Evolutionary conservation across 2,329 filamentous ascomycete genomes (phyloP), one percentile per base, ranked within the genome.

Genomic region (Cytospora piceicola): DNA sequence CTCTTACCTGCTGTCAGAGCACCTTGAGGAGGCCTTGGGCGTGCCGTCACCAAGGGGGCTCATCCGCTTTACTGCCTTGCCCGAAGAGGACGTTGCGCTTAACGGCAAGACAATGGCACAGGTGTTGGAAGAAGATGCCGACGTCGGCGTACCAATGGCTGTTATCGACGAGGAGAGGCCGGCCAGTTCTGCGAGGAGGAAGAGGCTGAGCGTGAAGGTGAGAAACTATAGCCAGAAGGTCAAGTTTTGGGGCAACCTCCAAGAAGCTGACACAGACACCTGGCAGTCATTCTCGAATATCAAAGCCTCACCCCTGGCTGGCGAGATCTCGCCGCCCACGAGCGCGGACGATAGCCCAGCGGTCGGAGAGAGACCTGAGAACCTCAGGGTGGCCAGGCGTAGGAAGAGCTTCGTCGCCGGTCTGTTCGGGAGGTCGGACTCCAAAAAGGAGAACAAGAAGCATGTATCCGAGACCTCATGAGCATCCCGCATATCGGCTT

Each of bases 1-100:
- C 75, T 88, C 92, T 0, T 83, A 84, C n/a, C 78, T 96, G 22
- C 85, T 96, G 4, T 91, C 95, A 73, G 82, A 81, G n/a, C 89
- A 91, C 74, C 84, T 97, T 76, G 82, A 88, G 17, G 89, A 92
- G 29, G 82, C 88, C 0, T 80, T 96, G 0, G 85, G 86, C 2
- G 91, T 96, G 3, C 72, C 82, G 0, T 76, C 88, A 0, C 80
- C 85, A 0, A 85, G 92, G 49, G 93, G 93, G 1, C 82, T 93
- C 39, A 78, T 97, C 64, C 87, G 88, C 39, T 97, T 94, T 72
- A 77, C 88, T 8, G 79, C 89, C 0, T 85, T 92, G 5, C 75
- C 84, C 0, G 91, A 94, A 71, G 89, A 92, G 64, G 90, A 90
- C 68, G 77, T 92, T 20, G 92, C 90, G 0, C 88, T 83, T 61